These are phyloP conservation scores for Neonectria hederae DNA, from an alignment of 2,329 filamentous ascomycete species.

Conservation along the genomic window DNA sequence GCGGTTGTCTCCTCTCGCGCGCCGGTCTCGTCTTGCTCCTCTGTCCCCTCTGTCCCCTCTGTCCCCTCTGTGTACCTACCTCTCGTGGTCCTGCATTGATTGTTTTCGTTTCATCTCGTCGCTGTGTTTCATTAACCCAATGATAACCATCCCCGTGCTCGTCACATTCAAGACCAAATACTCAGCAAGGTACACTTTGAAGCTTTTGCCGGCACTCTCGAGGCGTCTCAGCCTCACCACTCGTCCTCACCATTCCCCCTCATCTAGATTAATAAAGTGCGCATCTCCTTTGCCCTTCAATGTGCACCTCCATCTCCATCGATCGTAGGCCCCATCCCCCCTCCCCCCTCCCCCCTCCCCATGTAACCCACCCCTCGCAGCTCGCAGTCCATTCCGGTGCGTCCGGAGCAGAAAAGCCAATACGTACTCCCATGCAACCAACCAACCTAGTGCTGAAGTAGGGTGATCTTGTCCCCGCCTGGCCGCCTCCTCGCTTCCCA, in stretches of 20 bases:
- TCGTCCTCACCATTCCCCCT: constrained; percentile 21
- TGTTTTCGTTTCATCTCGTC: constrained; percentile 14
- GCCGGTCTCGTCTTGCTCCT: constrained; percentile 8
- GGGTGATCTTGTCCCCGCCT: background rate
- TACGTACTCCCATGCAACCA: background rate
- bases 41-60: no score
- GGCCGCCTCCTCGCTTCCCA: constrained; percentile 11
- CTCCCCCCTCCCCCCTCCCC: no score
- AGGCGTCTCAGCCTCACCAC: background rate
- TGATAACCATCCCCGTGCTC: background rate
- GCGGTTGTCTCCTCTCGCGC: constrained; percentile 7
- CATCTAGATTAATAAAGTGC: constrained; percentile 20
- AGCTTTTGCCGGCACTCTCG: background rate
- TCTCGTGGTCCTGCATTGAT: constrained; percentile 16
- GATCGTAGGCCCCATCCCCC: background rate
- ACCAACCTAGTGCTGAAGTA: background rate
- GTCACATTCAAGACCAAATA: no score
- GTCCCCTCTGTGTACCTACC: no score
- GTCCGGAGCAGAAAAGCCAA: background rate
- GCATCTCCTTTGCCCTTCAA: no score
- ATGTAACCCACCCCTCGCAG: background rate
- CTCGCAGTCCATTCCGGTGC: background rate
- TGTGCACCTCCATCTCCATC: background rate
- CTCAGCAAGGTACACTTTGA: background rate
- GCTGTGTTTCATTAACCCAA: constrained; percentile 15